Evolutionary conservation across 2,329 filamentous ascomycete species (phyloP).

Genomic region (Fusarium sublunatum): DNA sequence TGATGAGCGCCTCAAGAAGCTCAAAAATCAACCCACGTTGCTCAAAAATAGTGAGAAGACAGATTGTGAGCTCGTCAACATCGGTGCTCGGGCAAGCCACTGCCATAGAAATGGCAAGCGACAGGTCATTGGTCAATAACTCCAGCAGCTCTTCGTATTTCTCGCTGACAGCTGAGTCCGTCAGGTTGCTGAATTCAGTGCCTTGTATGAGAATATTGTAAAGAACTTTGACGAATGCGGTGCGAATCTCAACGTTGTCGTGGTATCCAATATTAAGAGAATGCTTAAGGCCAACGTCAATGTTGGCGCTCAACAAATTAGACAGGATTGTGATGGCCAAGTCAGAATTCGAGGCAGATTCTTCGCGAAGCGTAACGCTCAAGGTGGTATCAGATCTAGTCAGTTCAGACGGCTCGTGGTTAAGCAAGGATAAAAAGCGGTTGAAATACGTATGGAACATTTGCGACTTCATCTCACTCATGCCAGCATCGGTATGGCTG

Average conservation of each 20-base stretch:
- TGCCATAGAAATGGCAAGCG: constrained; percentile 71
- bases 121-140: constrained; percentile 71
- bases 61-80: constrained; percentile 75
- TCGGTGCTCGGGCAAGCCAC: constrained; percentile 74
- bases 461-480: constrained; percentile 75
- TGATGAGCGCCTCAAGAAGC: constrained; percentile 73
- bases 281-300: constrained; percentile 77
- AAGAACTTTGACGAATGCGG: constrained; percentile 75
- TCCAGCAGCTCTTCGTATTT: constrained; percentile 75
- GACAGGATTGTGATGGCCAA: constrained; percentile 75
- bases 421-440: constrained; percentile 73
- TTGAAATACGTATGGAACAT: constrained; percentile 80
- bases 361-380: constrained; percentile 60
- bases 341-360: constrained; percentile 67
- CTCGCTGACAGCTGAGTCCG: constrained; percentile 74
- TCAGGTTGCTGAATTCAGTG: constrained; percentile 76
- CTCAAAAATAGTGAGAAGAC: constrained; percentile 76
- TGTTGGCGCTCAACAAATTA: constrained; percentile 76
- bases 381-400: constrained; percentile 44
- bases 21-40: constrained; percentile 71
- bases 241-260: constrained; percentile 75
- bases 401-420: constrained; percentile 64
- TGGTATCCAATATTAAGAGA: constrained; percentile 77
- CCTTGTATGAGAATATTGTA: constrained; percentile 78
- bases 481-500: constrained; percentile 72